phyloP scores from a whole-genome alignment of 148 eudicot genomes.

The Fagopyrum homotropicum region DNA sequence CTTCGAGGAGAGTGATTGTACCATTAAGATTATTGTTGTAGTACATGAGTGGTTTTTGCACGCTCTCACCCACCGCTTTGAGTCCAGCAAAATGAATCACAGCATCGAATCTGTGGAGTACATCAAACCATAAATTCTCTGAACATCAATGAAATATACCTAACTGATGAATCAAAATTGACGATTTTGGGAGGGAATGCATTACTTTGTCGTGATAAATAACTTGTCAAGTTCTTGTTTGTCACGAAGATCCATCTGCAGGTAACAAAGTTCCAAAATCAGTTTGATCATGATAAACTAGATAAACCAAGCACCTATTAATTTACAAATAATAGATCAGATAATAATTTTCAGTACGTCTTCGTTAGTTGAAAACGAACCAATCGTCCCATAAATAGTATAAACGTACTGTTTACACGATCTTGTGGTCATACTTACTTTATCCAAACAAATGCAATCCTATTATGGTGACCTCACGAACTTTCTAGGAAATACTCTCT shows the following conservation, averaged over 20 bases:
- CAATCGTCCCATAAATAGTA: no score
- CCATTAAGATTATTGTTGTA: constrained; percentile 84
- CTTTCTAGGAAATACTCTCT: background rate
- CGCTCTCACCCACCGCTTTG: constrained; percentile 99
- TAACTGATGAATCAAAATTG: background rate
- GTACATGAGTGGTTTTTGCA: constrained; percentile 75
- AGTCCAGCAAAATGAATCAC: constrained; percentile 95
- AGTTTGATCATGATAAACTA: background rate
- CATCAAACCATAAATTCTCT: background rate
- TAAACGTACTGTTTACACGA: no score
- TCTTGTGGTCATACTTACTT: no score
- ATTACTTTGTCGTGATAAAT: constrained; percentile 79
- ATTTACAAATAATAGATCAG: no score
- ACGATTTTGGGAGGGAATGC: background rate
- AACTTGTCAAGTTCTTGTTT: constrained; percentile 68
- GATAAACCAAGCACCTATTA: no score
- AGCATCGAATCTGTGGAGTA: constrained; percentile 76
- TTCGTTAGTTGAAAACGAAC: no score
- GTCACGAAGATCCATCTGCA: constrained; percentile 84
- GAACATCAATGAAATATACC: background rate
- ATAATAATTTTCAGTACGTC: no score
- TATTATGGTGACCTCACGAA: background rate
- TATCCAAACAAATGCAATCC: background rate
- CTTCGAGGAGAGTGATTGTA: constrained; percentile 79
- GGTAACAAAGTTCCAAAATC: constrained; percentile 11